These are phyloP conservation scores for Fusarium duplospermum DNA, from an alignment of 2,329 filamentous ascomycete genomes.

Conservation along the genomic window DNA sequence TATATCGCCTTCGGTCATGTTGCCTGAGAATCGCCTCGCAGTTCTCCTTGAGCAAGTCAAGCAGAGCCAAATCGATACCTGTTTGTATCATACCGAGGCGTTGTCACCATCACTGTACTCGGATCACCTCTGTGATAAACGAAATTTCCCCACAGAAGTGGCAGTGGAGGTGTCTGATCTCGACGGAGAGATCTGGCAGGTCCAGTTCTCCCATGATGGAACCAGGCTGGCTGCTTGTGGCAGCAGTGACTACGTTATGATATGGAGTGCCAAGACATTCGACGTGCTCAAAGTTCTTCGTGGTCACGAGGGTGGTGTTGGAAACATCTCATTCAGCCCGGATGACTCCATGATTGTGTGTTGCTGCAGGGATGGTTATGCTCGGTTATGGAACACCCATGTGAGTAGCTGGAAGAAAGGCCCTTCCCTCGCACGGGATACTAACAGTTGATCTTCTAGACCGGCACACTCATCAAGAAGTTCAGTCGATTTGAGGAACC, in stretches of 20 bases:
- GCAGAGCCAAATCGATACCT: conserved; percentile 82
- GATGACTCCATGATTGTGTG: conserved; percentile 89
- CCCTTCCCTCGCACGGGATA: background rate
- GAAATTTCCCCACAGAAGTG: conserved; percentile 80
- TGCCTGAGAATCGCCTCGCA: conserved; percentile 90
- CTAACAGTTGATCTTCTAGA: conserved; percentile 56
- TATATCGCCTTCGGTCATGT: conserved; percentile 96
- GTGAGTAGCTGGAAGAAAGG: conserved; percentile 58
- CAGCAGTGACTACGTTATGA: conserved; percentile 77
- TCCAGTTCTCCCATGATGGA: conserved; percentile 91
- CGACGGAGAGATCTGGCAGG: conserved; percentile 88
- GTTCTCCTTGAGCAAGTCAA: conserved; percentile 86
- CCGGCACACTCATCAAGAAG: conserved; percentile 70
- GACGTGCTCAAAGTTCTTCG: conserved; percentile 70
- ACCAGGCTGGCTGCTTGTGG: conserved; percentile 85
- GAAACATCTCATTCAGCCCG: conserved; percentile 90
- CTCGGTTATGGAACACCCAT: conserved; percentile 78
- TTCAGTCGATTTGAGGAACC: conserved; percentile 82
- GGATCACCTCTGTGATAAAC: conserved; percentile 85
- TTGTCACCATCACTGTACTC: conserved; percentile 86
- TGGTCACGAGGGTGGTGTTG: conserved; percentile 77
- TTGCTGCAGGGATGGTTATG: conserved; percentile 80
- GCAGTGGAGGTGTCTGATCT: conserved; percentile 79
- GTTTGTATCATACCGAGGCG: conserved; percentile 88
- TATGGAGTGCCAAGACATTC: conserved; percentile 84